Base-by-base conservation (phyloP, 1,139 yeast genomes). In the Suhomyces choctaworum region DNA sequence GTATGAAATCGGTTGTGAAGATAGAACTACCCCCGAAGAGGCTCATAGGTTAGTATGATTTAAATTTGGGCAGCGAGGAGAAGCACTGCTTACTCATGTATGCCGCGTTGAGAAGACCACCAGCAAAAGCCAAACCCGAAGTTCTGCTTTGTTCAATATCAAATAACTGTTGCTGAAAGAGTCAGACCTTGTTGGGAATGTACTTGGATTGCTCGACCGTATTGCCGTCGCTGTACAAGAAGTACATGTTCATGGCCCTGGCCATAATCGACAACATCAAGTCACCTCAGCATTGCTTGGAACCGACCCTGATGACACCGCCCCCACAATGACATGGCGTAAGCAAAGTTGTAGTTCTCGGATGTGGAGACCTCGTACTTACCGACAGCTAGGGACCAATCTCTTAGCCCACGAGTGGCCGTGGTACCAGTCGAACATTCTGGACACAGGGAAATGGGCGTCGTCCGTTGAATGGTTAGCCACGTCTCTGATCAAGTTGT, bases 391-490 rank as follows among this genome's bases (percentile, higher is more conserved):
- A 23, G 72, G 76, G 51, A 77, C 80, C 44, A 85, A 64, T 12
- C 95, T 95, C 39, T 76, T 76, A 6, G 95, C 94, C 89, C 92
- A 85, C 2, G 94, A 82, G 58, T 86, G 95, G 21, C 95, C 95
- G 29, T 73, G 71, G 62, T 63, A 86, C 87, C 86, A 86, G 56
- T 84, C 92, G 59, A 85, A 86, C 71, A 72, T 73, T 54, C 95
- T 73, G 31, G 76, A 82, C 11, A 79, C 84, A 4, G 95, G 95
- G 78, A 83, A 86, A 54, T 72, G 73, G 2, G 66, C 37, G 54
- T 84, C 94, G 3, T 64, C 66, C 21, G 39, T 56, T 39, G 81
- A 73, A 21, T 89, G 94, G 50, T 85, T 84, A 24, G 90, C 88
- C 36, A 82, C 88, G 54, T 85, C 94, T 55, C 94, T 75, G 26